These are phyloP conservation scores for Flaveria bidentis DNA, from an alignment of 129 eudicot species.

Conservation along the genomic window DNA sequence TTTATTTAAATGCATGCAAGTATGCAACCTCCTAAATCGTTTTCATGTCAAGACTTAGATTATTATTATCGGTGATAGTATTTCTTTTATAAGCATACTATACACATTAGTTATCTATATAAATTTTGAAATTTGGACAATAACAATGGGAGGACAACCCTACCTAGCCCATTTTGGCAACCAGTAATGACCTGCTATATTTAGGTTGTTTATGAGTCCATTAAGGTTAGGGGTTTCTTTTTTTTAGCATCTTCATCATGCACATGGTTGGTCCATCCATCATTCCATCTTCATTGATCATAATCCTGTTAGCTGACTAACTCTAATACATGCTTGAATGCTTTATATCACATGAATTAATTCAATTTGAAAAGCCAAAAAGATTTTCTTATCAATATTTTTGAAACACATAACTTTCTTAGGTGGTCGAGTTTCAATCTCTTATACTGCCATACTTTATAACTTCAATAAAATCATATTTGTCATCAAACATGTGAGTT, in stretches of 20 bases:
- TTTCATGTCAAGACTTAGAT: not conserved
- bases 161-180: not conserved
- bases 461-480: constrained; percentile 14
- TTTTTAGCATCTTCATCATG: not conserved
- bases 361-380: constrained; percentile 2
- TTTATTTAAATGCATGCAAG: not conserved
- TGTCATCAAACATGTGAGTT: not conserved
- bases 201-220: not conserved
- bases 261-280: constrained; percentile 17
- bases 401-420: no score
- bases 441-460: not conserved
- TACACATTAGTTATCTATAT: not conserved
- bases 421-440: not conserved
- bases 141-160: not conserved
- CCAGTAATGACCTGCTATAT: no score
- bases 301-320: constrained; percentile 4
- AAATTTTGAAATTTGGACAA: not conserved
- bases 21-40: not conserved
- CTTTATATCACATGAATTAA: constrained; percentile 5
- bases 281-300: constrained; percentile 1
- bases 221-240: not conserved
- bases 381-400: not conserved
- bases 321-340: not conserved
- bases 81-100: not conserved
- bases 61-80: not conserved